A percentile compares a stretch with the other conserved stretches of the same genome.
phyloP scores from a whole-genome alignment of 805 yeast species.

The Starmerella asiatica region DNA sequence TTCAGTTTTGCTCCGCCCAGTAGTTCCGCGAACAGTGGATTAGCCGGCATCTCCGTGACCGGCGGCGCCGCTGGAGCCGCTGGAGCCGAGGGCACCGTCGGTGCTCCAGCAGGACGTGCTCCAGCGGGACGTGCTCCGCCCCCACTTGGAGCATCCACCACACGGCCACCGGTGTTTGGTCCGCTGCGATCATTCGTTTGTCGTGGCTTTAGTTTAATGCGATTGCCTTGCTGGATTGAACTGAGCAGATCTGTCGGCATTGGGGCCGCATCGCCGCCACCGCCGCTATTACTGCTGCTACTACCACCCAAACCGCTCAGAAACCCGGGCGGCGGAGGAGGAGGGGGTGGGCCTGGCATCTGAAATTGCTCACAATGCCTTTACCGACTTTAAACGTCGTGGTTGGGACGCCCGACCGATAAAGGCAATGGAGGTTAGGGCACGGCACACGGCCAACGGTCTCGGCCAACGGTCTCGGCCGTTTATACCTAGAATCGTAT shows the following conservation, averaged over 20 bases:
- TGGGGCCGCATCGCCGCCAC: conserved; percentile 22
- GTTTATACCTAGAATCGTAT: too few relatives aligned
- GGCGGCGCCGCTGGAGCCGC: conserved; percentile 5
- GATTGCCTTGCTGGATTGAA: conserved; percentile 63
- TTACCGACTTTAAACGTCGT: too few relatives aligned
- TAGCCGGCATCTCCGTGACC: conserved; percentile 14
- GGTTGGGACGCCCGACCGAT: too few relatives aligned
- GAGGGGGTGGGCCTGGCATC: conserved; percentile 27
- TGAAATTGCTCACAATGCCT: too few relatives aligned
- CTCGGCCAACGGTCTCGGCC: too few relatives aligned
- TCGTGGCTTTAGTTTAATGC: conserved; percentile 40
- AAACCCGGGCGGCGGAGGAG: conserved; percentile 26
- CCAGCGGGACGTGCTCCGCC: conserved; percentile 10
- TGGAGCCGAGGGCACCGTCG: conserved; percentile 9
- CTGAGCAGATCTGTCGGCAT: conserved; percentile 42
- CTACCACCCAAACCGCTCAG: conserved; percentile 22
- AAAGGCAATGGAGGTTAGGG: too few relatives aligned
- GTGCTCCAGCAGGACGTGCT: conserved; percentile 15
- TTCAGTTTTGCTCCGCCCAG: conserved; percentile 15
- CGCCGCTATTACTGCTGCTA: conserved; percentile 22
- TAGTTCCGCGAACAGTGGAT: conserved; percentile 18
- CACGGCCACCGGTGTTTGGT: conserved; percentile 36
- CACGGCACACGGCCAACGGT: too few relatives aligned
- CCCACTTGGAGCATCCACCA: conserved; percentile 22
- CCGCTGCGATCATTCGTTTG: conserved; percentile 54